Evolutionary conservation across 176 grass and related monocot species (phyloP), one percentile per base, ranked within the genome.

Genomic region (Coix lacrymajobi): DNA sequence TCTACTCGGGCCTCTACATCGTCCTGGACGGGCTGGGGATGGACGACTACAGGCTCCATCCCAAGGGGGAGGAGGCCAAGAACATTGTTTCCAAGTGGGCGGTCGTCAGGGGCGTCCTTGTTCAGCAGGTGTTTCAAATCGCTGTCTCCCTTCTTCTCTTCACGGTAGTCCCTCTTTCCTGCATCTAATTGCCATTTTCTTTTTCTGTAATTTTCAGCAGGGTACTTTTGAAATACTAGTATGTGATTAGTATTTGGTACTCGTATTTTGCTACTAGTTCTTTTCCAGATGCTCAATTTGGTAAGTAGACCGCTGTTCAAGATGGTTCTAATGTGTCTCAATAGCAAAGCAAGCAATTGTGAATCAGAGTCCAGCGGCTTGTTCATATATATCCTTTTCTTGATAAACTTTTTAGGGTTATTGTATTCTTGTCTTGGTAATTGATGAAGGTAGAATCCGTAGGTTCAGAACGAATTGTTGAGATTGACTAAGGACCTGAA

Each of bases 41-140:
- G 70, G 94, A 97, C 51, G 83, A 92, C 69, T 97, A 97, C 83
- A 28, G 94, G 80, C 88, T 97, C 40, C 94, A 97, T 63, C 94
- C 94, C 51, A 94, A 97, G 81, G 84, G 75, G 36, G 94, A 97
- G 73, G 89, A 84, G 49, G 65, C 39, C 57, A 97, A 85, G 85
- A 97, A 97, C 80, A 48, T 94, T 17, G 89, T 97, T 17, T 90
- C 94, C 8, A 97, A 86, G 65, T 60, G 69, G 83, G 90, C 87
- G 10, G 94, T 97, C 63, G 89, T 97, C 66, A 93, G 61, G 76
- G 94, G 94, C 28, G 94, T 97, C 81, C 79, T 97, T n/a, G 87
- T 94, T 25, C 94, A 97, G 73, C 94, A 97, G 83, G 74, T 75
- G 7, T 97, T 97, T 81, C 94, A 97, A 77, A 83, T 94, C 38